phyloP scores from a whole-genome alignment of 2,329 filamentous ascomycete genomes.

The Cercospora brassicicola region DNA sequence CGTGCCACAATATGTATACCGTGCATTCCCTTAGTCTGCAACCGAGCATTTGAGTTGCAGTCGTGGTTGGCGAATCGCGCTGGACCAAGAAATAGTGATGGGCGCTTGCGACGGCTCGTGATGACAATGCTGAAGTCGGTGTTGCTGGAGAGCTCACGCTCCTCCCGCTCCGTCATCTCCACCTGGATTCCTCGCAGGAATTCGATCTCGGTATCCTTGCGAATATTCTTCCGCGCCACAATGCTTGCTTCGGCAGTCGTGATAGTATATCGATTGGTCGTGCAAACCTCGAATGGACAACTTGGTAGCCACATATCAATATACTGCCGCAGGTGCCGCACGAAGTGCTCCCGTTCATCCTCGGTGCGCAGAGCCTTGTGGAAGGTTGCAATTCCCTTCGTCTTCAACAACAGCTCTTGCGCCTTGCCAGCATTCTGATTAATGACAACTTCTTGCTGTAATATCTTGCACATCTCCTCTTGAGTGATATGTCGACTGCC shows the following conservation, averaged over 20 bases:
- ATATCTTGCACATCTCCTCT: slow-evolving; percentile 60
- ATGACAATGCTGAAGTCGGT: slow-evolving; percentile 98
- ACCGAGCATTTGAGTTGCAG: slow-evolving; percentile 84
- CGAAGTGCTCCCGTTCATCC: slow-evolving; percentile 83
- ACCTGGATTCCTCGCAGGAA: slow-evolving; percentile 91
- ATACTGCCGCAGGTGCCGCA: slow-evolving; percentile 82
- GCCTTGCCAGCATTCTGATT: slow-evolving; percentile 70
- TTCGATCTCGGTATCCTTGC: slow-evolving; percentile 80
- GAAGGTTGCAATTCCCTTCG: slow-evolving; percentile 74
- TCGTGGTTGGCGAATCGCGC: slow-evolving; percentile 97
- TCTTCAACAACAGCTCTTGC: slow-evolving; percentile 69
- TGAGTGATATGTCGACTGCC: slow-evolving; percentile 75
- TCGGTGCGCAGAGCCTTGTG: slow-evolving; percentile 62
- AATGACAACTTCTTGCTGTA: slow-evolving; percentile 68
- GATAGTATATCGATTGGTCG: slow-evolving; percentile 93
- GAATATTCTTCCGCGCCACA: slow-evolving; percentile 75
- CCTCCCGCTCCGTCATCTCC: slow-evolving; percentile 86
- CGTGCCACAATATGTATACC: slow-evolving; percentile 89
- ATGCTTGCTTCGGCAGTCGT: slow-evolving; percentile 84
- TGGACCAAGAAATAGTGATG: slow-evolving; percentile 89
- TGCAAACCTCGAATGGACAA: slow-evolving; percentile 90
- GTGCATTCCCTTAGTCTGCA: slow-evolving; percentile 78
- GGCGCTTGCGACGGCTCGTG: slow-evolving; percentile 84
- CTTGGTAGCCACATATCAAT: slow-evolving; percentile 90
- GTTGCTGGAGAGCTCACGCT: slow-evolving; percentile 76